Evolutionary conservation across 345 rosid species (phyloP).

Genomic region (Citrus reticulata): DNA sequence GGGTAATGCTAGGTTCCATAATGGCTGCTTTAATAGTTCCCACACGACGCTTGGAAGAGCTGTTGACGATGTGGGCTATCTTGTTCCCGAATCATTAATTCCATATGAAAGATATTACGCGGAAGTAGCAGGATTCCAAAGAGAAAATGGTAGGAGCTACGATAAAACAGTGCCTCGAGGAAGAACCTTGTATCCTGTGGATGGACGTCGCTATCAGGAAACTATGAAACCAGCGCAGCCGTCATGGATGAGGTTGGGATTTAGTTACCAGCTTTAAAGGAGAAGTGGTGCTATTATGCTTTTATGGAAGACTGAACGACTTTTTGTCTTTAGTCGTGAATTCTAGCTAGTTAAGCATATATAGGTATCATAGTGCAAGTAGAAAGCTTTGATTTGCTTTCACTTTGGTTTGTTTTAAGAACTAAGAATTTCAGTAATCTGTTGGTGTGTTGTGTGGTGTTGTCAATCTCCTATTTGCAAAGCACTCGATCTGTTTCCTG

Average conservation of each 20-base stretch:
- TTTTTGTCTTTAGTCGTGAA: neutral
- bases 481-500: no score
- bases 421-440: neutral
- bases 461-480: neutral
- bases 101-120: neutral
- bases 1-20: neutral
- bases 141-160: neutral
- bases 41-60: neutral
- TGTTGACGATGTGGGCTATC: neutral
- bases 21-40: neutral
- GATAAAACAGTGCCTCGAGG: neutral
- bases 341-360: no score
- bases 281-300: neutral
- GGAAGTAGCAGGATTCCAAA: slow-evolving; percentile 2
- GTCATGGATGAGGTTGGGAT: neutral
- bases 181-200: neutral
- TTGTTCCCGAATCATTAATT: neutral
- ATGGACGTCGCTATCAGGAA: neutral
- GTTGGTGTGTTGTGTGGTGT: neutral
- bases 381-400: no score
- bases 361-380: no score
- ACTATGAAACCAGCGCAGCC: neutral
- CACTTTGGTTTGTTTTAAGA: neutral
- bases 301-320: neutral
- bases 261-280: neutral